Conservation (phyloP, 83 land plant genomes). For the Thuja plicata region DNA sequence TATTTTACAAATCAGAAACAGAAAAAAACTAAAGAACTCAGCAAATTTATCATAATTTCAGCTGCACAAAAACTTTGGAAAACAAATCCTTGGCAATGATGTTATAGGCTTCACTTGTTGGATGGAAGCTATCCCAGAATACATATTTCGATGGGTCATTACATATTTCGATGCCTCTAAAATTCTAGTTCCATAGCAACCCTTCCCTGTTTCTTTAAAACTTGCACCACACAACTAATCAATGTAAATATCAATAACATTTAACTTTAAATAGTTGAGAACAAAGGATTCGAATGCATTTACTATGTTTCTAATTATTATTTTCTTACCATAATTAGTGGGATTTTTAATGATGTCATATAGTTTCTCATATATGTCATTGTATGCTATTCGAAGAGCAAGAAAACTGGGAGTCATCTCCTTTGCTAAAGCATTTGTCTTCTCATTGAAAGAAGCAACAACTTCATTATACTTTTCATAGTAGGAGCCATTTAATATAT, state of each 20-base stretch:
- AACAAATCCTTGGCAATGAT: neutral
- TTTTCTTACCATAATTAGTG: conserved; percentile 21
- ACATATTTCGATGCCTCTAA: conserved; percentile 30
- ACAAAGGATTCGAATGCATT: too few relatives aligned
- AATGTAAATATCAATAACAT: too few relatives aligned
- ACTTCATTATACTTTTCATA: neutral
- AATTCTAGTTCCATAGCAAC: conserved; percentile 60
- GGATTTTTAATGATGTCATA: too few relatives aligned
- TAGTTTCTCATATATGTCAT: conserved; percentile 25
- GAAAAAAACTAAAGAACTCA: too few relatives aligned
- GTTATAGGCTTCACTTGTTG: conserved; percentile 36
- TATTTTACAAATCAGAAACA: too few relatives aligned
- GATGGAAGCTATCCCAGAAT: conserved; percentile 65
- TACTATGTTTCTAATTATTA: too few relatives aligned
- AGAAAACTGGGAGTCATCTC: neutral
- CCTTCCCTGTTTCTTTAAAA: conserved; percentile 27
- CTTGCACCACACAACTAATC: conserved; percentile 26
- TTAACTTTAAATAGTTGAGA: too few relatives aligned
- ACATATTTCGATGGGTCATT: conserved; percentile 43
- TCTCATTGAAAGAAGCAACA: neutral
- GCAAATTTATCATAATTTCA: too few relatives aligned
- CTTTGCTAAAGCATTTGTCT: neutral
- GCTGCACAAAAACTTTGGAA: too few relatives aligned
- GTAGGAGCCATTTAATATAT: neutral
- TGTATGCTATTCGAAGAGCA: conserved; percentile 15